Evolutionary conservation across 176 grass and related monocot species (phyloP), one percentile per base, ranked within the genome.

Genomic region (Juncus effusus): DNA sequence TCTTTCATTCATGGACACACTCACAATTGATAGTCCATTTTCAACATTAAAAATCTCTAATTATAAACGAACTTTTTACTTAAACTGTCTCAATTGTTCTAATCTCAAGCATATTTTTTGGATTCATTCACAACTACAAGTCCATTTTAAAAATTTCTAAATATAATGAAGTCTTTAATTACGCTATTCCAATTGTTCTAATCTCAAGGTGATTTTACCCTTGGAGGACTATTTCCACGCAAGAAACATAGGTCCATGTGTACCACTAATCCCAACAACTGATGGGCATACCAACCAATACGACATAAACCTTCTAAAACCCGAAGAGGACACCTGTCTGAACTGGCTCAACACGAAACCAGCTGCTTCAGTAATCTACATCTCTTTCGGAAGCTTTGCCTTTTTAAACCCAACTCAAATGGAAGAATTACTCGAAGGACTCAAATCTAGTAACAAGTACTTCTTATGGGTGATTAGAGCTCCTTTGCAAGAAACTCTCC

Each of bases 381-480:
- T 60, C 36, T 77, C 76, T 55, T 95, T 95, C 51, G 91, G 91
- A 38, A 95, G 86, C 54, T 13, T 90, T n/a, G 75, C 40, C 39
- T 3, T 56, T 5, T 58, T 80, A 0, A 4, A 60, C 4, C 1
- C 42, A 0, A 15, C 0, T 1, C 86, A 95, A 35, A 70, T 95
- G 56, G 59, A 55, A 42, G 86, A 86, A 68, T 12, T 87, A 4
- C 67, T 80, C 0, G 52, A 84, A 28, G 77, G 75, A 2, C 63
- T 95, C 7, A 42, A 38, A 72, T 15, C 3, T 40, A 62, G 62
- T 38, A 74, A 54, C 38, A 78, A 76, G 57, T 39, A 51, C 7
- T 95, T 90, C 68, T 56, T 95, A 5, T 95, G 90, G 90, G 90
- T 89, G 41, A 58, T 95, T 55, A 80, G 82, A 47, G 65, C 66